These are phyloP conservation scores for Gyromitra esculenta DNA, from an alignment of 2,329 filamentous ascomycete species.

Conservation along the genomic window DNA sequence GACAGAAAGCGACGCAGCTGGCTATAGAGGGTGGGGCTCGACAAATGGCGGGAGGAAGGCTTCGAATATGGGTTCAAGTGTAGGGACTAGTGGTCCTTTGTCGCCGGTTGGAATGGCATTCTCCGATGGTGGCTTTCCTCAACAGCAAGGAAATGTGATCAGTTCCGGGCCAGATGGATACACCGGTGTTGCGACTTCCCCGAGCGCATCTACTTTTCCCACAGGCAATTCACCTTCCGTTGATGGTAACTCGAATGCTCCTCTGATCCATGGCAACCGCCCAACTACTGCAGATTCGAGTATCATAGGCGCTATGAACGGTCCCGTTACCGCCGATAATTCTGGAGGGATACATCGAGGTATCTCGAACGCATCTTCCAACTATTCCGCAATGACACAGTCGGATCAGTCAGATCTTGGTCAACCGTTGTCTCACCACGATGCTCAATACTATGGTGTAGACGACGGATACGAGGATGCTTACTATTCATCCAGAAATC, in stretches of 20 bases:
- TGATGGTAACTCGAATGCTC: conserved; percentile 68
- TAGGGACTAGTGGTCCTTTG: conserved; percentile 61
- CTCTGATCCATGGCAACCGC: conserved; percentile 66
- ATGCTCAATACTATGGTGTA: conserved; percentile 61
- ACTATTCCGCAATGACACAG: conserved; percentile 82
- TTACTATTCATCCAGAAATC: conserved; percentile 66
- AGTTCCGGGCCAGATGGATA: conserved; percentile 58
- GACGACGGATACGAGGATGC: conserved; percentile 68
- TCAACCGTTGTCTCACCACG: conserved; percentile 57
- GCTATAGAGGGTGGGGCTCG: conserved; percentile 94
- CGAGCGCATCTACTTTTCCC: conserved; percentile 64
- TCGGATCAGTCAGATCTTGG: conserved; percentile 71
- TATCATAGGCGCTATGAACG: conserved; percentile 77
- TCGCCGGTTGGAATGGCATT: conserved; percentile 67
- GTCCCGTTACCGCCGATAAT: conserved; percentile 65
- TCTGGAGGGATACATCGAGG: conserved; percentile 81
- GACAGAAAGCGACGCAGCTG: conserved; percentile 76
- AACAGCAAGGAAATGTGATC: conserved; percentile 63
- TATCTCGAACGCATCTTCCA: conserved; percentile 93
- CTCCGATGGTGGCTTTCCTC: conserved; percentile 78
- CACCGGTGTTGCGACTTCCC: conserved; percentile 49
- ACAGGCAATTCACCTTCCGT: conserved; percentile 65
- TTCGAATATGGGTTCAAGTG: conserved; percentile 87
- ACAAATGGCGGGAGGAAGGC: conserved; percentile 80
- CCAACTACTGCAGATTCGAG: conserved; percentile 63